Evolutionary conservation across 768 basidiomycete genomes (phyloP).

Genomic region (Mycena vulgaris): DNA sequence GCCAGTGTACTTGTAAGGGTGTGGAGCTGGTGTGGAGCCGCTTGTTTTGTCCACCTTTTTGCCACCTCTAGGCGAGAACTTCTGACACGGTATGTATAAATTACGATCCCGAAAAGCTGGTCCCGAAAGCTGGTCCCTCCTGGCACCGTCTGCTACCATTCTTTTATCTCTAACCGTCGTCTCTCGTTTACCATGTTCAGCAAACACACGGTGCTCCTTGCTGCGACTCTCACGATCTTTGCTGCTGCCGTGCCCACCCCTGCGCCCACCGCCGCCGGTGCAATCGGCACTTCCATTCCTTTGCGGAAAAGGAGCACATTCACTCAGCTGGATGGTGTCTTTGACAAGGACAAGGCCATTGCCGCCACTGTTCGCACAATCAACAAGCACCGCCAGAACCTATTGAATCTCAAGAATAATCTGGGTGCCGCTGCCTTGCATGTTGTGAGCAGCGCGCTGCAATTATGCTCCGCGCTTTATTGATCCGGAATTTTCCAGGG

Average conservation of each 20-base stretch:
- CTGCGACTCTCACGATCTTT: constrained; percentile 12
- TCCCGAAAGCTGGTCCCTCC: neutral
- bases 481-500: constrained; percentile 31
- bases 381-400: constrained; percentile 57
- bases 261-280: neutral
- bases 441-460: neutral
- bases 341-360: constrained; percentile 40
- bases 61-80: neutral
- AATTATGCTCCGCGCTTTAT: neutral
- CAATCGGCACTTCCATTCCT: constrained; percentile 23
- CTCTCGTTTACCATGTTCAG: constrained; percentile 23
- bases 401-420: constrained; percentile 53
- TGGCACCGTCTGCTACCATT: too few relatives aligned
- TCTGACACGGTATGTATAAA: neutral
- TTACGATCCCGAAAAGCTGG: neutral
- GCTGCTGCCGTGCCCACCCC: neutral
- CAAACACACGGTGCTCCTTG: constrained; percentile 16
- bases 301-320: constrained; percentile 28
- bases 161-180: too few relatives aligned
- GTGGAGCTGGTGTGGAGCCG: too few relatives aligned
- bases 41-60: neutral
- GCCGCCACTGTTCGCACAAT: constrained; percentile 21
- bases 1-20: too few relatives aligned
- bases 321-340: constrained; percentile 34
- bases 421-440: constrained; percentile 37